Percentiles rank a stretch among this genome's conserved stretches.
These are phyloP conservation scores for Candida maesae DNA, from an alignment of 805 yeast genomes.

Conservation along the genomic window DNA sequence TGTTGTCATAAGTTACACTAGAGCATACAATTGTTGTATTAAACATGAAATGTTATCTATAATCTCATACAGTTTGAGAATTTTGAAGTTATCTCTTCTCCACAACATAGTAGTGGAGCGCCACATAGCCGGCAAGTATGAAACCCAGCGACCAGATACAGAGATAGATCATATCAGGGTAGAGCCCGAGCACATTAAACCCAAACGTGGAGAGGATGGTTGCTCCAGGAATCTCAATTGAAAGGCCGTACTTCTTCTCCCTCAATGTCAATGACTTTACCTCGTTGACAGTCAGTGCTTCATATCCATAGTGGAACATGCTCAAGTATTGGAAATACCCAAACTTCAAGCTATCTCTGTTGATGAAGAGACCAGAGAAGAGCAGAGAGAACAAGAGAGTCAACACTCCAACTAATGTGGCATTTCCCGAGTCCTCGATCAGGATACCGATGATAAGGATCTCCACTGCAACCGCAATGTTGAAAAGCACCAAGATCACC, in stretches of 20 bases:
- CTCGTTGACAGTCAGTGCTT: conserved; percentile 87
- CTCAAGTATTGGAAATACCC: conserved; percentile 80
- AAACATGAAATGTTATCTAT: too few relatives aligned
- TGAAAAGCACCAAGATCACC: conserved; percentile 72
- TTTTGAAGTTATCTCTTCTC: conserved; percentile 59
- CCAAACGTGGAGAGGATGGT: conserved; percentile 95
- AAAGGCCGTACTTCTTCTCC: conserved; percentile 88
- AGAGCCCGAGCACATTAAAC: conserved; percentile 74
- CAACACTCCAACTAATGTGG: conserved; percentile 83
- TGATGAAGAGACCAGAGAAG: conserved; percentile 92
- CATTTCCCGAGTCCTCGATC: conserved; percentile 85
- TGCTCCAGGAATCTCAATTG: conserved; percentile 97
- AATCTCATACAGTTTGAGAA: too few relatives aligned
- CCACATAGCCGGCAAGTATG: conserved; percentile 65
- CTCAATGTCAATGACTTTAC: conserved; percentile 79
- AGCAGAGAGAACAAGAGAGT: conserved; percentile 78
- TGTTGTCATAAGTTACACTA: too few relatives aligned
- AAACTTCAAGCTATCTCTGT: conserved; percentile 63
- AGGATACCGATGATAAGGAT: conserved; percentile 85
- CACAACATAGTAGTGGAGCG: conserved; percentile 66
- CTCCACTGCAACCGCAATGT: conserved; percentile 80
- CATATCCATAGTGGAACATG: conserved; percentile 94
- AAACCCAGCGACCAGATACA: conserved; percentile 55
- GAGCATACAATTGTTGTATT: too few relatives aligned
- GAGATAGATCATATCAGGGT: conserved; percentile 61